Evolutionary conservation across 164 flowering plant genomes (phyloP).

Genomic region (Stephania japonica): DNA sequence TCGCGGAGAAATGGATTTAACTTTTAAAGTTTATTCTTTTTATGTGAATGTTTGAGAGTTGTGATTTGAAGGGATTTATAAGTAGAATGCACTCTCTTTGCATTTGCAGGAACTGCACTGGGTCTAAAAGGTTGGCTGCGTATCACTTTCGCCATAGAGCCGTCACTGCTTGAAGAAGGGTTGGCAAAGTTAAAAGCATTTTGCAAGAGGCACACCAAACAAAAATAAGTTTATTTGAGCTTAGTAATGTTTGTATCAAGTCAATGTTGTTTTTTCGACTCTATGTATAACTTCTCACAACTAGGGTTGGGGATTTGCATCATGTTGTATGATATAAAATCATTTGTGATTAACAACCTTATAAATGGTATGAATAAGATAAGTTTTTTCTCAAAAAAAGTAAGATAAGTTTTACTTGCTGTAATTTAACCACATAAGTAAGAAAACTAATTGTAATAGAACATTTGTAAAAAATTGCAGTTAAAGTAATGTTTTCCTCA

Average conservation of each 20-base stretch:
- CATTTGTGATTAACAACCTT: too few relatives aligned
- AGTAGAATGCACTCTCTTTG: not conserved
- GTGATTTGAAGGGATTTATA: not conserved
- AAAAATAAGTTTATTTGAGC: not conserved
- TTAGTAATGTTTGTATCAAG: not conserved
- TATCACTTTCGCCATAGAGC: constrained; percentile 71
- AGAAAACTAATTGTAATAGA: too few relatives aligned
- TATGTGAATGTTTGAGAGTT: not conserved
- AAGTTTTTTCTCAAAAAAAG: too few relatives aligned
- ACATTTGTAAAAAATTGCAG: too few relatives aligned
- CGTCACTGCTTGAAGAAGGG: constrained; percentile 54
- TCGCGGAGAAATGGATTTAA: not conserved
- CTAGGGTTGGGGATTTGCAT: too few relatives aligned
- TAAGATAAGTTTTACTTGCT: too few relatives aligned
- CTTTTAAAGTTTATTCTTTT: not conserved
- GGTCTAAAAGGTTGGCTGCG: constrained; percentile 65
- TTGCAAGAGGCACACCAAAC: constrained; percentile 44
- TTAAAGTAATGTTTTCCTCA: too few relatives aligned
- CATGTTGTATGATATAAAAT: too few relatives aligned
- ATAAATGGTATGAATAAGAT: too few relatives aligned
- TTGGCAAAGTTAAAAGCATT: constrained; percentile 50
- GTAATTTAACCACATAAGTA: too few relatives aligned
- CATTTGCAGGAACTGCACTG: constrained; percentile 26
- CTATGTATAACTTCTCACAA: too few relatives aligned
- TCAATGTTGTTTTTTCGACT: not conserved